phyloP scores from a whole-genome alignment of 73 alveolate species.

The Stentor coeruleus region DNA sequence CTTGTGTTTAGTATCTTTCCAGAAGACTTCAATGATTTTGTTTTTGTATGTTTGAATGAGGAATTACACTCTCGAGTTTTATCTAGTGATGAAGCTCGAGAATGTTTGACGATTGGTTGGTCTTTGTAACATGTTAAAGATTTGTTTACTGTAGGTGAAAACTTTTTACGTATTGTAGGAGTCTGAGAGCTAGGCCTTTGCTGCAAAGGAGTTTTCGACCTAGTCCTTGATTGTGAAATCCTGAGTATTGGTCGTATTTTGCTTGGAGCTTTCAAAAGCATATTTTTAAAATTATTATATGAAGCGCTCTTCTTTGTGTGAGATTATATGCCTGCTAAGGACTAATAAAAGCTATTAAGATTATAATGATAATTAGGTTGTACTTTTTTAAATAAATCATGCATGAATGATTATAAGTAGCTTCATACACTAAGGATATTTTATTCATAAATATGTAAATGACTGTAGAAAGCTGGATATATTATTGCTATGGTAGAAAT shows the following conservation, averaged over 20 bases:
- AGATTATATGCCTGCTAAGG: no score
- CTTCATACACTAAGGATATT: no score
- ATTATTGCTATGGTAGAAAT: background rate
- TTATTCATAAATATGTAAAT: no score
- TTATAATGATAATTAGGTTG: no score
- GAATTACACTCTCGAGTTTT: background rate
- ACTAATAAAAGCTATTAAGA: no score
- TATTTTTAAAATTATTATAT: no score
- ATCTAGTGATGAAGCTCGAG: constrained; percentile 22
- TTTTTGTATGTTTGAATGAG: no score
- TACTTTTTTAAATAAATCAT: no score
- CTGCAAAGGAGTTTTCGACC: background rate
- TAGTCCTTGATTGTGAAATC: background rate
- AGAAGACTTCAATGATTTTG: background rate
- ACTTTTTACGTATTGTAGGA: background rate
- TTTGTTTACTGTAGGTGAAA: constrained; percentile 4
- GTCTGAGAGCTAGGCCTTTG: background rate
- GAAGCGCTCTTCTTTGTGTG: no score
- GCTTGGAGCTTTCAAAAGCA: background rate
- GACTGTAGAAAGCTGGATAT: background rate
- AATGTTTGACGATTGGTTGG: background rate
- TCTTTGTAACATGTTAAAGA: constrained; percentile 1
- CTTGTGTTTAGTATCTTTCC: background rate
- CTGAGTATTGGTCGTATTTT: background rate
- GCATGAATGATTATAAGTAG: no score